Evolutionary conservation across 257 asterid species (phyloP), one percentile per base, ranked within the genome.

Genomic region (Ehretia macrophylla): DNA sequence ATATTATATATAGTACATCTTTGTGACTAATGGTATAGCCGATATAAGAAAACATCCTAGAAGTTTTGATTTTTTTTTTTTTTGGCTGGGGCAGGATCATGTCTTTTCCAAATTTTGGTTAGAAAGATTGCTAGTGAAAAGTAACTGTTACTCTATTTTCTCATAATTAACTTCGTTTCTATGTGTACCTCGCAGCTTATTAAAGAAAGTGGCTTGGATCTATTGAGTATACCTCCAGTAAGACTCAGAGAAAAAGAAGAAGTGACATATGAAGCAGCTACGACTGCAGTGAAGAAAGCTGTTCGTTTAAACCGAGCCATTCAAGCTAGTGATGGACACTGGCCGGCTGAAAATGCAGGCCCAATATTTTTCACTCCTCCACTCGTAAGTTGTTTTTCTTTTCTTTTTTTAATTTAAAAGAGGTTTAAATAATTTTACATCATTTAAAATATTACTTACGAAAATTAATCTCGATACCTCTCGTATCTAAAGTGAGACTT

Each of bases 341-440:
- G 89, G 90, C 81, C 90, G 4, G 73, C 77, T 35, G 90, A 83
- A 67, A 72, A 77, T 18, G 79, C 86, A 0, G 83, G 84, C 45
- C 81, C 90, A 21, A 58, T 80, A 16, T 83, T 77, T 63, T 80
- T 79, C 68, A 66, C 68, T n/a, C 90, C 79, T 18, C 79, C 79
- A n/a, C 10, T 83, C 35, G 90, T 83, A 72, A n/a, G n/a, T n/a
- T 20, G 58, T 58, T 42, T 10, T 42, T 10, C 11, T 3, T 1
- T 56, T 4, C 4, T 37, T 14, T 2, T 14, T 42, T 42, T n/a
- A n/a, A n/a, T n/a, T n/a, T n/a, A n/a, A n/a, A n/a, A n/a, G n/a
- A n/a, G n/a, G n/a, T n/a, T n/a, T n/a, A n/a, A n/a, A n/a, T n/a
- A n/a, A n/a, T n/a, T n/a, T n/a, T n/a, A n/a, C n/a, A n/a, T n/a